Conservation (phyloP, 2,329 filamentous ascomycete genomes). For the Pestalotiopsis sp. region DNA sequence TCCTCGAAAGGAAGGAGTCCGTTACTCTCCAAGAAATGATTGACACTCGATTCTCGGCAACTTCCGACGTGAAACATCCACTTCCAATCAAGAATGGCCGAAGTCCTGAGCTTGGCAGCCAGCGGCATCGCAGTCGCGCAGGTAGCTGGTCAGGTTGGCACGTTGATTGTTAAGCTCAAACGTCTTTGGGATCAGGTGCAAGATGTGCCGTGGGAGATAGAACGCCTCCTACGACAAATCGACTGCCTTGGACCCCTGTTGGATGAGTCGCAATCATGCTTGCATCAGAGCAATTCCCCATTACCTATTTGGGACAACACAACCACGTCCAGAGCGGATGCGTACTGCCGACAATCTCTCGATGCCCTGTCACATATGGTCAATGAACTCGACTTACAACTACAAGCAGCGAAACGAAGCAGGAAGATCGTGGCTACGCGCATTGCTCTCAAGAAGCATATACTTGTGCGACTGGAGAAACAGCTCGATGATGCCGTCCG, state of each 20-base stretch:
- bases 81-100: too few species aligned
- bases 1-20: too few species aligned
- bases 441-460: neutral
- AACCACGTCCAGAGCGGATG: neutral
- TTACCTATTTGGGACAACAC: neutral
- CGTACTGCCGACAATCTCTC: neutral
- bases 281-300: neutral
- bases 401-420: neutral
- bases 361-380: neutral
- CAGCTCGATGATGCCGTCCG: neutral
- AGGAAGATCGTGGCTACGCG: neutral
- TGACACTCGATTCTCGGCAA: too few species aligned
- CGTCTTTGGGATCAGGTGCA: too few species aligned
- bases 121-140: too few species aligned
- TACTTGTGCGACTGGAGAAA: neutral
- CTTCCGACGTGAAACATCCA: too few species aligned
- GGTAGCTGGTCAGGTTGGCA: too few species aligned
- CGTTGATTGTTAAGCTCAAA: too few species aligned
- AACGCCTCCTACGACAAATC: neutral
- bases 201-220: too few species aligned
- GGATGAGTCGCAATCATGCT: neutral
- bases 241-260: neutral
- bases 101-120: too few species aligned
- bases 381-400: neutral
- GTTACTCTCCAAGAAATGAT: too few species aligned